Evolutionary conservation across 768 basidiomycete species (phyloP), one percentile per base, ranked within the genome.

Genomic region (Cystobasidium ongulense): DNA sequence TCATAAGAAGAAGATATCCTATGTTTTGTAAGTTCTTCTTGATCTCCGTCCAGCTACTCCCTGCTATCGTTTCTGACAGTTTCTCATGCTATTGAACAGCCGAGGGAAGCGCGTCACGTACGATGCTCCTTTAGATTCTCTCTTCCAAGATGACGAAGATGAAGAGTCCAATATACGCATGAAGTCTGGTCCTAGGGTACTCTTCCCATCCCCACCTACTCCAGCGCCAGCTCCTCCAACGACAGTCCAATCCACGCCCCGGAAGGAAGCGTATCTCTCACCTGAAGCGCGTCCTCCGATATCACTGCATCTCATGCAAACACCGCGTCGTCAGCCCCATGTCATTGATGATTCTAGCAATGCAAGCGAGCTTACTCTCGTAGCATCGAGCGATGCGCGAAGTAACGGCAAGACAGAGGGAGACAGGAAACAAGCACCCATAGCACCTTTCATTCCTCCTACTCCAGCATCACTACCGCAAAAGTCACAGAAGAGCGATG

Each of bases 81-180:
- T 31, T 38, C 63, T 41, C 11, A 64, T 25, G 4, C 4, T 17
- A 29, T 13, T 35, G 36, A 8, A 31, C 18, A 71, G 68, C 68
- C 68, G 68, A 31, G 68, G 68, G 29, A 71, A 71, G 68, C 68
- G 68, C 27, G 38, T 71, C 54, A 71, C 68, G 1, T 71, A 71
- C 25, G 35, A 71, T 71, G 68, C 68, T 31, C 54, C 68, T 31
- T 53, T 71, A 1, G 68, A 71, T 8, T 54, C 68, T n/a, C 29
- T 71, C 27, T 52, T 57, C 36, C 68, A 35, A 41, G 25, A 71
- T n/a, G 68, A 71, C 36, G n/a, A 23, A 27, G 53, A 54, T n/a
- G 53, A 71, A 38, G 68, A 57, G 23, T n/a, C 53, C 39, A 33
- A 43, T 35, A n/a, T 31, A 23, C 25, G 68, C n/a, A 29, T 71